Evolutionary conservation across 2,329 filamentous ascomycete genomes (phyloP).

Genomic region (Hymenoscyphus scutula): DNA sequence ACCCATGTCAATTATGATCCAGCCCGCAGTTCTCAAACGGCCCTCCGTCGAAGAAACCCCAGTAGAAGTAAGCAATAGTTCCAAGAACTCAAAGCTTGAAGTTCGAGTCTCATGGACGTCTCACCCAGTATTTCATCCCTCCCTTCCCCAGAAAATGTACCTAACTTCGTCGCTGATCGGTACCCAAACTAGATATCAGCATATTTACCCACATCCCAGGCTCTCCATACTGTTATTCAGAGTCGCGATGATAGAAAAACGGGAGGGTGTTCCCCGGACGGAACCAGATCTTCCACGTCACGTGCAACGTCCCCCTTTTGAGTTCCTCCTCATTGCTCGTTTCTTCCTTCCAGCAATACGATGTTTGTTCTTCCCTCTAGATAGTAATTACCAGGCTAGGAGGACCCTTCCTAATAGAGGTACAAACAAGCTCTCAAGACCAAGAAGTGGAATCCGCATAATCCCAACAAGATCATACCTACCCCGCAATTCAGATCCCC

Average conservation of each 20-base stretch:
- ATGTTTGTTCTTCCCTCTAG: no score
- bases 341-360: no score
- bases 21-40: no score
- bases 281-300: slow-evolving; percentile 2
- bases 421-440: neutral
- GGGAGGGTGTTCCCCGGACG: slow-evolving; percentile 31
- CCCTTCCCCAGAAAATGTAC: neutral
- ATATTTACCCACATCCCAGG: neutral
- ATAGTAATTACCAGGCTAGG: no score
- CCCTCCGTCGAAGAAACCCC: no score
- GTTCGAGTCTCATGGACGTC: neutral
- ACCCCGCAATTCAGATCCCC: neutral
- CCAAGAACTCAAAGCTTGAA: no score
- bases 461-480: neutral
- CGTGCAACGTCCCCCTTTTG: neutral
- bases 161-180: neutral
- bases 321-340: no score
- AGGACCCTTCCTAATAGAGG: neutral
- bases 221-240: neutral
- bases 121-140: neutral
- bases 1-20: no score
- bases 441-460: neutral
- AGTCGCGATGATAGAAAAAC: slow-evolving; percentile 22
- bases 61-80: no score
- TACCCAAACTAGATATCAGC: neutral